A percentile compares a stretch with the other conserved stretches of the same genome.
Conservation (phyloP, 768 basidiomycete species). For the Termitomyces sp. region DNA sequence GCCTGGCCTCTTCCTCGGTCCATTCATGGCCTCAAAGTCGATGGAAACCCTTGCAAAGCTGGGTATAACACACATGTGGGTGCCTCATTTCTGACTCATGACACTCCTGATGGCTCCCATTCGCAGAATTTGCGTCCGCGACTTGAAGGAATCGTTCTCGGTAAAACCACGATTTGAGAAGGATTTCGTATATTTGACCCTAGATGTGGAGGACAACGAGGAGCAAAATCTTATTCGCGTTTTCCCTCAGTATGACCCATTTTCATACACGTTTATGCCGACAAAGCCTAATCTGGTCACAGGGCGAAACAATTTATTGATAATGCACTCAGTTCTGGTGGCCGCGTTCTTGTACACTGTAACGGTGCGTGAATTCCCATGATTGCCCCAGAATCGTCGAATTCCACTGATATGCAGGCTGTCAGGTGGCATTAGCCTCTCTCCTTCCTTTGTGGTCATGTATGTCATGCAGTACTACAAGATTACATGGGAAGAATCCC, state of each 20-base stretch:
- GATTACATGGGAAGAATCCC: slow-evolving; percentile 83
- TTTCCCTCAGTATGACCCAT: slow-evolving; percentile 68
- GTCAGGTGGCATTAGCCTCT: slow-evolving; percentile 81
- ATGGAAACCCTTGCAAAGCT: slow-evolving; percentile 61
- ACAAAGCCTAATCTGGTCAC: slow-evolving; percentile 2
- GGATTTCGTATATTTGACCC: slow-evolving; percentile 69
- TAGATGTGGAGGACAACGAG: slow-evolving; percentile 90
- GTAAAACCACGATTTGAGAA: slow-evolving; percentile 84
- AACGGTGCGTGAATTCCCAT: slow-evolving; percentile 52
- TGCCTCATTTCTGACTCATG: slow-evolving; percentile 6
- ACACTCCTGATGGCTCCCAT: slow-evolving; percentile 1
- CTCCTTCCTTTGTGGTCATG: slow-evolving; percentile 89
- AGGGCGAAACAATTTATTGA: slow-evolving; percentile 81
- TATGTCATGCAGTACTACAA: slow-evolving; percentile 86
- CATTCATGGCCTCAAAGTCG: slow-evolving; percentile 86
- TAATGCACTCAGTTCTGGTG: slow-evolving; percentile 54
- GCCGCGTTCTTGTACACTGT: slow-evolving; percentile 84
- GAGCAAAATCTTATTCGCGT: slow-evolving; percentile 92
- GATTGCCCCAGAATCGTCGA: neutral
- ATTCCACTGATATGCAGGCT: neutral
- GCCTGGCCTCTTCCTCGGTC: slow-evolving; percentile 77
- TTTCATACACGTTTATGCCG: neutral
- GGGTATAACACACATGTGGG: slow-evolving; percentile 81
- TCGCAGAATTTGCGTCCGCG: slow-evolving; percentile 80
- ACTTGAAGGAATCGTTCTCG: slow-evolving; percentile 87